Base-by-base conservation (phyloP, 768 basidiomycete species). In the Pisolithus marmoratus region DNA sequence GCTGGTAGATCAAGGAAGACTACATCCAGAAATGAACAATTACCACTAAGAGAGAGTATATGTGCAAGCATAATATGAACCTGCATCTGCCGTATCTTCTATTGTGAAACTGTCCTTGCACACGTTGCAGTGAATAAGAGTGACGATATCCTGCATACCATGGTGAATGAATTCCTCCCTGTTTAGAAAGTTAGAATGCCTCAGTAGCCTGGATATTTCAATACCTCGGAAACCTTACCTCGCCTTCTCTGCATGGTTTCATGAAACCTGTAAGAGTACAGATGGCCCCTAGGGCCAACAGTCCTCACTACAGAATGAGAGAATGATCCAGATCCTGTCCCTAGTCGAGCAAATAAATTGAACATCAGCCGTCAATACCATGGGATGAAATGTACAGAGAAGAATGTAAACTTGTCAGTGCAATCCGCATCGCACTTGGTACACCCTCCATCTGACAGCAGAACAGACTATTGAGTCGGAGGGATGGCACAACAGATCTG, bases 1-100 rank as follows among this genome's bases (percentile, higher is more conserved):
- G 94, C 92, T n/a, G 96, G 96, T 9, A 99, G 74, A 67, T 99
- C 96, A n/a, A 98, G 84, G 65, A 99, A 99, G 17, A 99, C 95
- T 94, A 54, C 43, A 53, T 40, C 38, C 31, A 43, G 53, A 49
- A 50, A 58, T 51, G 51, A 48, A 52, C 45, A 31, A 40, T 50
- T 22, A 44, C 20, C 43, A 38, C 26, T 8, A 22, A 29, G n/a
- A 17, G 49, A 17, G 27, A 38, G 51, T 42, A 43, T 31, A 37
- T 46, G 38, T 29, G 11, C 43, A 43, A 44, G 36, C 8, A 8
- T 31, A 41, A 37, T 51, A 67, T 80, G 53, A 60, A 88, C 94
- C 87, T 50, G 93, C 81, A 70, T 97, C 92, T 22, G 80, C 92
- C 20, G 73, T 75, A 54, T 86, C 79, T 29, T 72, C 75, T 38